These are phyloP conservation scores for Vicia sativa DNA, from an alignment of 306 rosid species.

Conservation along the genomic window DNA sequence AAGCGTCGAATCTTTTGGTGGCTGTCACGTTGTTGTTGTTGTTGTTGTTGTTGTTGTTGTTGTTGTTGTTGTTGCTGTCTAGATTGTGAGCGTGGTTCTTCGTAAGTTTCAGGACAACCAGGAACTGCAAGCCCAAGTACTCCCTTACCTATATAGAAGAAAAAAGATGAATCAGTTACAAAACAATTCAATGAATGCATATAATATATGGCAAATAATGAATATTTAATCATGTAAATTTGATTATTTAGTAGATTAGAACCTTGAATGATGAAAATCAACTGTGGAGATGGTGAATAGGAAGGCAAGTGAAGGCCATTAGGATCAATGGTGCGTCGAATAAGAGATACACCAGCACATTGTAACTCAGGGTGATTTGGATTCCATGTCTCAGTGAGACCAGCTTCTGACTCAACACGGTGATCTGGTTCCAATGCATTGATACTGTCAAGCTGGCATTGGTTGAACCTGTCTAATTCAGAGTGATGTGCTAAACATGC, in stretches of 20 bases:
- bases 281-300: slow-evolving; percentile 14
- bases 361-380: slow-evolving; percentile 27
- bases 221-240: no score
- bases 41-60: no score
- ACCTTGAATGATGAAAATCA: slow-evolving; percentile 19
- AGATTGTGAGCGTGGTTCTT: slow-evolving; percentile 18
- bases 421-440: slow-evolving; percentile 39
- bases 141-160: slow-evolving; percentile 36
- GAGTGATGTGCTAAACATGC: slow-evolving; percentile 37
- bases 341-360: slow-evolving; percentile 35
- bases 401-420: slow-evolving; percentile 33
- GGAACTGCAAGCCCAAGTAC: slow-evolving; percentile 18
- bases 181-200: not conserved
- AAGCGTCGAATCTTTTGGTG: slow-evolving; percentile 44
- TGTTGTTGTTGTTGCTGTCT: not conserved
- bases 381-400: slow-evolving; percentile 34
- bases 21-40: not conserved
- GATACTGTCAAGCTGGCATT: slow-evolving; percentile 29
- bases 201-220: no score
- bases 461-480: not conserved
- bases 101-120: slow-evolving; percentile 34
- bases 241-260: no score
- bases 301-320: slow-evolving; percentile 45
- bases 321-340: slow-evolving; percentile 21
- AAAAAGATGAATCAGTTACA: not conserved